Evolutionary conservation across 208 protist genomes (phyloP).

Genomic region (Endotrypanum monterogeii): DNA sequence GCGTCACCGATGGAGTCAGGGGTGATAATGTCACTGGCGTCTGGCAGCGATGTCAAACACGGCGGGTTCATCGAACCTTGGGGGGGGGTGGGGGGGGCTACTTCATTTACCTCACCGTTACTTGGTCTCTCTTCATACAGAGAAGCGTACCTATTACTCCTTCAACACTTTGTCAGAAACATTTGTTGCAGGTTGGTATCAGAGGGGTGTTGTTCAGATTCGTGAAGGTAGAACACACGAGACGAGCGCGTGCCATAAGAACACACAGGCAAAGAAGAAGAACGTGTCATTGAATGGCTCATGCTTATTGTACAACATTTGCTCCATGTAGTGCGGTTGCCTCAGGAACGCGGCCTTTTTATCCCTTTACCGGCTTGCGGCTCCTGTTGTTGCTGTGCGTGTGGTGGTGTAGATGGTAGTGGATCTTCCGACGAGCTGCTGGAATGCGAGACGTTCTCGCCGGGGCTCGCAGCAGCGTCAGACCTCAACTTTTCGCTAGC

Average conservation of each 20-base stretch:
- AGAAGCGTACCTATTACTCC: not conserved
- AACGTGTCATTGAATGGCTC: not conserved
- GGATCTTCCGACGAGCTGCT: not conserved
- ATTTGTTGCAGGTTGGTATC: not conserved
- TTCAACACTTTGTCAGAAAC: not conserved
- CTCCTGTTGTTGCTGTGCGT: not conserved
- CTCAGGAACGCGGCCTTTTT: not conserved
- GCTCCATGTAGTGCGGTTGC: not conserved
- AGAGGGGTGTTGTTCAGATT: too few species aligned
- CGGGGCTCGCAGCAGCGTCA: not conserved
- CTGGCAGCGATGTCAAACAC: not conserved
- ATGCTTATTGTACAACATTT: conserved; percentile 9
- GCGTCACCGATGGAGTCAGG: not conserved
- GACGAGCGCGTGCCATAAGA: not conserved
- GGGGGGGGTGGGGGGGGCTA: too few species aligned
- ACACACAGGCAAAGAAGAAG: conserved; percentile 12
- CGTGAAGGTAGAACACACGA: not conserved
- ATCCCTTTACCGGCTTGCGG: not conserved
- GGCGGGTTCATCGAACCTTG: too few species aligned
- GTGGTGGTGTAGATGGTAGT: not conserved
- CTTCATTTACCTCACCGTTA: not conserved
- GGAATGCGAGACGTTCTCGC: conserved; percentile 1
- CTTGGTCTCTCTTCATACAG: not conserved
- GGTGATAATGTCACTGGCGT: not conserved
- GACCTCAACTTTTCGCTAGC: not conserved